Base-by-base conservation (phyloP, 768 basidiomycete genomes). In the Boletales sp. region DNA sequence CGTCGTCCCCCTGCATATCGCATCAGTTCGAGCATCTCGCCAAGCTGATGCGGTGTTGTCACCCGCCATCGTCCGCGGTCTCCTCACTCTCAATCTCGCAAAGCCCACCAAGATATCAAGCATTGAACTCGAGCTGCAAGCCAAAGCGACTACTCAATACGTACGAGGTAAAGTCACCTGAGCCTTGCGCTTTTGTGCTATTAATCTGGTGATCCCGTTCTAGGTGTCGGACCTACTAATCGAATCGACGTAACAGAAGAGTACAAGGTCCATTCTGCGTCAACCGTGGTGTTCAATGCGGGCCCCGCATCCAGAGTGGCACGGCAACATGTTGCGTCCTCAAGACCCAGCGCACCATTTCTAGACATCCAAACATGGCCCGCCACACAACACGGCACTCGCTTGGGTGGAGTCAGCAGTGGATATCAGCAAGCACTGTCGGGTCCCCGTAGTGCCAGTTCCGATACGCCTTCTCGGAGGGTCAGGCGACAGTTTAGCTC, bases 61-160 rank as follows among this genome's bases (percentile, higher is more conserved):
- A 4, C 81, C 84, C 0, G 79, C 84, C 15, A 69, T 84, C 60
- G 70, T 90, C 12, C 72, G 87, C 42, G 87, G 87, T 10, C 68
- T 88, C 5, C 73, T 89, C 48, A 81, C 79, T 2, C 70, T 90
- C 50, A 74, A 72, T 13, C 69, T 88, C 36, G 72, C 73, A 29
- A 95, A 95, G 64, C 83, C 93, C 1, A 93, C 83, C 46, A 84
- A 84, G 65, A 84, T 99, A 56, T 84, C 87, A 30, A 87, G 84
- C 59, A 94, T 99, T 50, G 85, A 86, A 48, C 74, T 97, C 35
- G 82, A 85, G 64, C 70, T 99, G 18, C 74, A 83, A 40, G 94
- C 89, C 3, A 86, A 75, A 51, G 75, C 84, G 3, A 70, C 75
- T 19, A 87, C 84, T 5, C 78, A 82, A 34, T 97, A 92, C 86